Conservation (phyloP, 1,284 basidiomycete species). For the Thelephora terrestris region DNA sequence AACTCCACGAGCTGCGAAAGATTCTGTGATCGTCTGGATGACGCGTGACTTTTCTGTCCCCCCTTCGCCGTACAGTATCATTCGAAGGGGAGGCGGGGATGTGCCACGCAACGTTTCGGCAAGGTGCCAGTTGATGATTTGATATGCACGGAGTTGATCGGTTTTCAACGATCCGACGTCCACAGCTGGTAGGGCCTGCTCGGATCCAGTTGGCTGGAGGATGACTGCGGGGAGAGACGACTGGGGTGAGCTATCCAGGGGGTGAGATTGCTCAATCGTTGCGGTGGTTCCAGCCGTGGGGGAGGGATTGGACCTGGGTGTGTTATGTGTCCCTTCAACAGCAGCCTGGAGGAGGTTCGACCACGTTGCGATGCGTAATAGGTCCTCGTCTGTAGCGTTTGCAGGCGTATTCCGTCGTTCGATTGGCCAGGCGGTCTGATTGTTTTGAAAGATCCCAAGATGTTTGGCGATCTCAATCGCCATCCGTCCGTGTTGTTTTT, state of each 20-base stretch:
- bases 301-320: too few relatives aligned
- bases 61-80: conserved; percentile 26
- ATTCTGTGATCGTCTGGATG: conserved; percentile 23
- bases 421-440: background rate
- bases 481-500: conserved; percentile 7
- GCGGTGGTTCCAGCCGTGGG: background rate
- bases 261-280: background rate
- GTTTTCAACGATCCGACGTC: background rate
- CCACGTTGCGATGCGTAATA: too few relatives aligned
- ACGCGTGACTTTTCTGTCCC: conserved; percentile 29
- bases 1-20: conserved; percentile 11
- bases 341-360: too few relatives aligned
- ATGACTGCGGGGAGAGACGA: background rate
- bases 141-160: conserved; percentile 20
- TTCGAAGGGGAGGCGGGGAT: conserved; percentile 16
- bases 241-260: background rate
- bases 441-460: conserved; percentile 1
- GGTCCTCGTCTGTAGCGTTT: too few relatives aligned
- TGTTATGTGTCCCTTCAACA: too few relatives aligned
- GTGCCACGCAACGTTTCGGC: conserved; percentile 12
- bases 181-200: background rate
- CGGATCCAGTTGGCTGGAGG: background rate
- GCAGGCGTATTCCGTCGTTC: too few relatives aligned
- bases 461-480: conserved; percentile 8
- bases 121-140: conserved; percentile 22